Evolutionary conservation across 306 rosid species (phyloP), one percentile per base, ranked within the genome.

Genomic region (Notholithocarpus densiflorus): DNA sequence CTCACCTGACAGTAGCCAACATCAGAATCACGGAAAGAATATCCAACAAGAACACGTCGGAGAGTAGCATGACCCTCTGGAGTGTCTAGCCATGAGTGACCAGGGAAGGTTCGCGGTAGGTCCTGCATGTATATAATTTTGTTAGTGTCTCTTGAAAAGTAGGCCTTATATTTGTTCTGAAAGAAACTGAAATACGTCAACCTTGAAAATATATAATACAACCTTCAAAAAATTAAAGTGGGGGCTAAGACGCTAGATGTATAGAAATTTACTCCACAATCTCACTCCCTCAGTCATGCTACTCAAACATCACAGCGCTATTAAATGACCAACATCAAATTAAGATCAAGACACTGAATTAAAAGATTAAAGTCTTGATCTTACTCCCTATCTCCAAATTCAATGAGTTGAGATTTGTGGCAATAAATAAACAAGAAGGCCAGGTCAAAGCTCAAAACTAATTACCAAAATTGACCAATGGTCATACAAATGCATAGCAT

Each of bases 11-110:
- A 96, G 81, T 96, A 96, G 61, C 99, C 99, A 79, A 96, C 99
- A 83, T 96, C 99, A 73, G 99, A 96, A 78, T 96, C 99, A 29
- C 99, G 97, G 87, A 96, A 96, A n/a, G 99, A 96, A 90, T 96
- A 96, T 21, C 83, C 96, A 76, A 93, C 98, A 84, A 96, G 99
- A 55, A 96, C 98, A 19, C 96, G 98, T 68, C 98, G 87, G 59
- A 96, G 97, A 80, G 98, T 84, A 76, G 97, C 93, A 60, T 96
- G 99, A 55, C 99, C 98, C 77, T 88, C 98, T 37, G 91, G 89
- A 83, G 97, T 96, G 89, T 96, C 99, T 89, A 96, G 83, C 98
- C 98, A 96, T 4, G 98, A 80, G 80, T 96, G 99, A 77, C 98
- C 99, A 0, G 99, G 99, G 82, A 96, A 96, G 32, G 99, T 96